Evolutionary conservation across 257 asterid species (phyloP).

Genomic region (Solanum pinnatisectum): DNA sequence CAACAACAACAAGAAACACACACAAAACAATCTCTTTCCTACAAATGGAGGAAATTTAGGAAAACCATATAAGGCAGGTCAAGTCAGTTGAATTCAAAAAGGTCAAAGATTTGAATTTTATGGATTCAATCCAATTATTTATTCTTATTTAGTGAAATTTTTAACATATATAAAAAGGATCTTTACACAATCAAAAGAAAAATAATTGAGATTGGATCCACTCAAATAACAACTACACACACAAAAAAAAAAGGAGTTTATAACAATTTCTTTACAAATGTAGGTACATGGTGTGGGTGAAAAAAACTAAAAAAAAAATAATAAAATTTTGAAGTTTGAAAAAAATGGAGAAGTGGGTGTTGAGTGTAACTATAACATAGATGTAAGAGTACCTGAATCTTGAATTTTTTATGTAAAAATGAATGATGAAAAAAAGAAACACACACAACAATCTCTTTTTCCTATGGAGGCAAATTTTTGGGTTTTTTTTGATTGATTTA

Average conservation of each 20-base stretch:
- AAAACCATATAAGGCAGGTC: background rate
- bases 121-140: background rate
- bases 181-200: background rate
- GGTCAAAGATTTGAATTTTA: background rate
- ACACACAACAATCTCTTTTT: background rate
- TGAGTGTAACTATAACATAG: background rate
- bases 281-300: background rate
- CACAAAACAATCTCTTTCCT: background rate
- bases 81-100: background rate
- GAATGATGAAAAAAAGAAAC: background rate
- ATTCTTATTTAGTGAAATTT: background rate
- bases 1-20: background rate
- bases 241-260: background rate
- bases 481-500: background rate
- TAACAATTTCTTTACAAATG: background rate
- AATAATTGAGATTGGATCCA: background rate
- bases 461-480: background rate
- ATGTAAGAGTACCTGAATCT: background rate
- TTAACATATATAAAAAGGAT: background rate
- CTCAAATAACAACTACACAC: background rate
- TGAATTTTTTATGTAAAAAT: background rate
- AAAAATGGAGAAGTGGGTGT: background rate
- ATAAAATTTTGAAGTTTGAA: background rate
- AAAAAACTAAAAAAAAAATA: background rate
- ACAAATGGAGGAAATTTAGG: background rate